These are phyloP conservation scores for Lipomyces starkeyi DNA, from an alignment of 805 yeast genomes.

Conservation along the genomic window DNA sequence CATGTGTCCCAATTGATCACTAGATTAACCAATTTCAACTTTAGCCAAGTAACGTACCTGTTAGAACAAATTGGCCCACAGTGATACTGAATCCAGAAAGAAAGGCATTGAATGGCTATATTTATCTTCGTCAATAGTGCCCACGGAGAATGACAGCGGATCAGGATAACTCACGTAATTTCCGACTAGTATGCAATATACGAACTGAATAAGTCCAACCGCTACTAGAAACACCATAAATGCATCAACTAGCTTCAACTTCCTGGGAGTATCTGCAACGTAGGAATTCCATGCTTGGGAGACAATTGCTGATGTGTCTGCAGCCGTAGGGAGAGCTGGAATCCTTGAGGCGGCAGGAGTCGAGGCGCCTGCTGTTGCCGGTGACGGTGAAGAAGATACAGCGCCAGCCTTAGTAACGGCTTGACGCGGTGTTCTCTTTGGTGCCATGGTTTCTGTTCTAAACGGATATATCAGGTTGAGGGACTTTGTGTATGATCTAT, in stretches of 20 bases:
- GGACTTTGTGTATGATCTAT: not conserved
- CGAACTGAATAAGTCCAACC: conserved; percentile 78
- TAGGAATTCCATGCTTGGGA: conserved; percentile 23
- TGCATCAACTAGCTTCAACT: conserved; percentile 67
- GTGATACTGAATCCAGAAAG: conserved; percentile 90
- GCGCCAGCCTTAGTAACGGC: conserved; percentile 3
- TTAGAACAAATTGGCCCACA: conserved; percentile 93
- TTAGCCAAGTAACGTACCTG: conserved; percentile 47
- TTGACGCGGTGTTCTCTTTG: conserved; percentile 7
- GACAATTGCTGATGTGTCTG: conserved; percentile 26
- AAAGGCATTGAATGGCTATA: conserved; percentile 90
- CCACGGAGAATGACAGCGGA: not conserved
- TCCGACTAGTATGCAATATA: conserved; percentile 76
- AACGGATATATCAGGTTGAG: not conserved
- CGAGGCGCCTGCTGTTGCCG: not conserved
- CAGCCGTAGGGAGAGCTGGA: conserved; percentile 14
- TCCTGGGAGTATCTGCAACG: conserved; percentile 26
- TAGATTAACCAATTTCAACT: not conserved
- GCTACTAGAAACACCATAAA: conserved; percentile 76
- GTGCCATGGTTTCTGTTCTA: conserved; percentile 9
- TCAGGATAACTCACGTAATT: conserved; percentile 57
- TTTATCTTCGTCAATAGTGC: not conserved
- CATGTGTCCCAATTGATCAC: not conserved
- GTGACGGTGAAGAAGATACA: not conserved
- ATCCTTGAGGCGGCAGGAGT: not conserved